Evolutionary conservation across 192 early-diverging fungal genomes (phyloP).

Genomic region (Coemansia furcata): DNA sequence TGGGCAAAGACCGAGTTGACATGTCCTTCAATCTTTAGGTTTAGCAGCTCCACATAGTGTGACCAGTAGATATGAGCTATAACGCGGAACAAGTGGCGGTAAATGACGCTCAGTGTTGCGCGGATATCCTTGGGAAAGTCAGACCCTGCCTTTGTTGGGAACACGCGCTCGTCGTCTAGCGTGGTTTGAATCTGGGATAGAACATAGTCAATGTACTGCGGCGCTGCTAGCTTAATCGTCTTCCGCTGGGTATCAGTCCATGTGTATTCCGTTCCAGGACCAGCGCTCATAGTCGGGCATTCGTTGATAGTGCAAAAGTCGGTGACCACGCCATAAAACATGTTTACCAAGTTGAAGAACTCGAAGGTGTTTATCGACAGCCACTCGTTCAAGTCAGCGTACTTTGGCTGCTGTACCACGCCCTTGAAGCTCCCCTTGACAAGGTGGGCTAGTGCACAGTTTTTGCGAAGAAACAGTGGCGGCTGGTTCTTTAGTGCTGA

Average conservation of each 20-base stretch:
- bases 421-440: slow-evolving; percentile 92
- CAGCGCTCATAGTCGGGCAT: slow-evolving; percentile 86
- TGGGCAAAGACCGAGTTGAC: slow-evolving; percentile 97
- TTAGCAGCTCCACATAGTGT: slow-evolving; percentile 85
- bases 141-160: slow-evolving; percentile 89
- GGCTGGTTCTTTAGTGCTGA: slow-evolving; percentile 25
- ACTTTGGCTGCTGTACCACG: slow-evolving; percentile 84
- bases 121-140: slow-evolving; percentile 86
- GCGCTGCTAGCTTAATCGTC: slow-evolving; percentile 82
- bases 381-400: slow-evolving; percentile 95
- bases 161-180: slow-evolving; percentile 85
- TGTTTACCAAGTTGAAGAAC: slow-evolving; percentile 89
- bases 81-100: slow-evolving; percentile 82
- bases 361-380: slow-evolving; percentile 83
- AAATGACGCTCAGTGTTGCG: slow-evolving; percentile 66
- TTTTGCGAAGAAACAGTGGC: slow-evolving; percentile 64
- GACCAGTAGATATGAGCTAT: slow-evolving; percentile 92
- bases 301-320: slow-evolving; percentile 82
- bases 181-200: slow-evolving; percentile 82
- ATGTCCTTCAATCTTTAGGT: slow-evolving; percentile 80
- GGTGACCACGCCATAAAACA: slow-evolving; percentile 85
- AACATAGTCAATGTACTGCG: slow-evolving; percentile 95
- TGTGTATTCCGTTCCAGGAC: slow-evolving; percentile 78
- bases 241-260: slow-evolving; percentile 87
- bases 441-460: slow-evolving; percentile 65